phyloP scores from a whole-genome alignment of 768 basidiomycete genomes.

The Cystofilobasidium capitatum region DNA sequence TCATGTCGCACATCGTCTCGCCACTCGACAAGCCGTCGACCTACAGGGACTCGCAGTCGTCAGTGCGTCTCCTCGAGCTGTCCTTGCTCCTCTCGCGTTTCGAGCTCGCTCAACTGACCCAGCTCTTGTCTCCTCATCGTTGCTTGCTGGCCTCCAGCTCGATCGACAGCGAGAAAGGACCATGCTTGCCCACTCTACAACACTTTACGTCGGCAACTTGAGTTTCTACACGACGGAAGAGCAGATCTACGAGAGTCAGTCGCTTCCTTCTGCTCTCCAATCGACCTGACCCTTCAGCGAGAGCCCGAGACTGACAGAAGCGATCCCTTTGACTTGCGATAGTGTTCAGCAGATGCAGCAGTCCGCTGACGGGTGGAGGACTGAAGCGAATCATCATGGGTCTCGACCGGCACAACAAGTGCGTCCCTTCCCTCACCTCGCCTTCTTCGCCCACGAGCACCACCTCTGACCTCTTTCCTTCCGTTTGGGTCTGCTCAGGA shows the following conservation, averaged over 20 bases:
- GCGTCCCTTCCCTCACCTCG: not conserved
- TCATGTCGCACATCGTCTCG: conserved; percentile 67
- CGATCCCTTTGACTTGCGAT: too few relatives aligned
- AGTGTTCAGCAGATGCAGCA: conserved; percentile 23
- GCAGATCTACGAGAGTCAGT: conserved; percentile 68
- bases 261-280: not conserved
- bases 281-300: not conserved
- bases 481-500: conserved; percentile 29
- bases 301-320: not conserved
- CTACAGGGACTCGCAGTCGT: conserved; percentile 90
- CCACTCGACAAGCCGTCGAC: conserved; percentile 88
- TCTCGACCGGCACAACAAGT: conserved; percentile 46
- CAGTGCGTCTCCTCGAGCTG: conserved; percentile 8
- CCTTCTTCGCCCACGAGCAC: not conserved
- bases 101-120: conserved; percentile 18
- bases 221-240: conserved; percentile 75
- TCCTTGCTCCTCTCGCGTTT: not conserved
- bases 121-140: conserved; percentile 11
- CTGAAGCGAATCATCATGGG: conserved; percentile 95
- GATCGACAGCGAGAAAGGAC: conserved; percentile 72
- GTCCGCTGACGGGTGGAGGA: conserved; percentile 49
- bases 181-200: conserved; percentile 70
- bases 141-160: conserved; percentile 29
- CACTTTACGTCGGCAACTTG: conserved; percentile 68
- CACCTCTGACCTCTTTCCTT: too few relatives aligned